Evolutionary conservation across 1,139 yeast genomes (phyloP), one percentile per base, ranked within the genome.

Genomic region (Kodamaea anthophila): DNA sequence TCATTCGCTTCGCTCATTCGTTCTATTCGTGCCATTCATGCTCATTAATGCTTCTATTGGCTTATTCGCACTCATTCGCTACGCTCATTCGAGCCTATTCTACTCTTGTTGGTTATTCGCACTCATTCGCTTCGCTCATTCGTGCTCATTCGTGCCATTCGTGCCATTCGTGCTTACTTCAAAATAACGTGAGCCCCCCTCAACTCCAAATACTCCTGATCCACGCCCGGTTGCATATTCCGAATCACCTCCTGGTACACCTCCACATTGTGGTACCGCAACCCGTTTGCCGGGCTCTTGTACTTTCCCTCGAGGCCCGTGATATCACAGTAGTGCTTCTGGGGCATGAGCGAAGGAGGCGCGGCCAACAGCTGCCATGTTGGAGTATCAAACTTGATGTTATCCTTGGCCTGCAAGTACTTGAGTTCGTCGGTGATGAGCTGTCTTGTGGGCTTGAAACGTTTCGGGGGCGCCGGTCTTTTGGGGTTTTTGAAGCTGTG

Each of bases 161-260:
- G n/a, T n/a, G n/a, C n/a, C n/a, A n/a, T n/a, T n/a, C n/a, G n/a
- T n/a, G n/a, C n/a, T 74, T 46, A 65, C 47, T 65, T 79, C 51
- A 88, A 65, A 6, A 88, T 75, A 13, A 88, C 88, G 50, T 87
- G 83, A 23, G 96, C 97, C 27, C 86, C 87, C 43, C 98, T 69
- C 40, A 91, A 63, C 43, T 84, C 83, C 49, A 91, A 65, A 51
- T 87, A 91, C 53, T 86, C 94, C 56, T 91, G 97, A 56, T 91
- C 97, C 12, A 83, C 85, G 15, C 96, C 95, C 1, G 94, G 83
- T 2, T 88, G 80, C 77, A 91, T 74, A 38, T 76, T 74, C 51
- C 77, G 78, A 36, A 83, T 74, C 15, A 86, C 83, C 36, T 79
- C 71, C 34, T 79, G 83, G 54, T 76, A 91, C 19, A 93, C 78